Evolutionary conservation across 2,329 filamentous ascomycete species (phyloP).

Genomic region (Aspergillus hiratsukae): DNA sequence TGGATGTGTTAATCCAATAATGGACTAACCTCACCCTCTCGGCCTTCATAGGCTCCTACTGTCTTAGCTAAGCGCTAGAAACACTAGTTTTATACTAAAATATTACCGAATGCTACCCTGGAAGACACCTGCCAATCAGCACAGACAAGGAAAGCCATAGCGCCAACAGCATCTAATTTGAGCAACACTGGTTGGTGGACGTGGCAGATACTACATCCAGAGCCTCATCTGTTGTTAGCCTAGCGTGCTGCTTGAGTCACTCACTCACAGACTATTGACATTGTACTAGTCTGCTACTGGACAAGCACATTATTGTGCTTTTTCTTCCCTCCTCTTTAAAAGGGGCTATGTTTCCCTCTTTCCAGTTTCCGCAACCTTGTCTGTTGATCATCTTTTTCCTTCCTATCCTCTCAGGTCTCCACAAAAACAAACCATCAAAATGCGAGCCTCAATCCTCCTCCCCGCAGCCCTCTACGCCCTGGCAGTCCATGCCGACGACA

Average conservation of each 20-base stretch:
- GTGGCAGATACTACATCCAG: neutral
- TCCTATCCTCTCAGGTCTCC: neutral
- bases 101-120: neutral
- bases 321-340: neutral
- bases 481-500: neutral
- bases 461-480: neutral
- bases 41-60: too few relatives aligned
- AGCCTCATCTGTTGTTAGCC: neutral
- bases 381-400: neutral
- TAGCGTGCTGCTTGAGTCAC: neutral
- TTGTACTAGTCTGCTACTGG: neutral
- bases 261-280: neutral
- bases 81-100: neutral
- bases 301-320: neutral
- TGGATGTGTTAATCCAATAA: neutral
- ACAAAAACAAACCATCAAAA: neutral
- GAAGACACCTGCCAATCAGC: too few relatives aligned
- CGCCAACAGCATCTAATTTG: neutral
- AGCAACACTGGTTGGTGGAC: neutral
- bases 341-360: neutral
- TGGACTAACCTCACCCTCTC: neutral
- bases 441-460: neutral
- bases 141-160: neutral
- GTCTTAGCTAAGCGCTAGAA: neutral
- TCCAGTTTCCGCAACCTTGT: neutral